Evolutionary conservation across 352 stramenopile genomes (phyloP), one percentile per base, ranked within the genome.

Genomic region (Globisporangium canariense): DNA sequence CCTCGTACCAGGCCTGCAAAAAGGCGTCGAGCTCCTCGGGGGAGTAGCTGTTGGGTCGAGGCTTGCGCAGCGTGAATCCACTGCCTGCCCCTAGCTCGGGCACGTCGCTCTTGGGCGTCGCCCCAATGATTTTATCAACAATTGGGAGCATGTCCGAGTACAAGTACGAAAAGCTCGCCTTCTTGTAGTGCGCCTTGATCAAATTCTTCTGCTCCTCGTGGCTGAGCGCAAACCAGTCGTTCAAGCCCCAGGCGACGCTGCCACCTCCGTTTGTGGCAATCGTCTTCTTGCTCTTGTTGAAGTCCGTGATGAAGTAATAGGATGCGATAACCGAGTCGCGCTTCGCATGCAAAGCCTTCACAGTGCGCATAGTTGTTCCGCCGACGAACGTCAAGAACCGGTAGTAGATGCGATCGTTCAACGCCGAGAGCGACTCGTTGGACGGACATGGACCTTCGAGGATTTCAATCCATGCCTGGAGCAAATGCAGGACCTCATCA

Each of bases 151-250:
- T 65, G 34, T 65, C 59, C 1, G 53, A 36, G 51, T 65, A 65
- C 59, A 65, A 34, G 32, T 65, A 65, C 22, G 59, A 65, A n/a
- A 65, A 65, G 25, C 59, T 65, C 36, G 56, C 49, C 40, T 65
- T 65, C 36, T 58, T 58, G 49, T 59, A 65, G 38, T 58, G 53
- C 6, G 34, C 3, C 34, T 65, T 65, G 34, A 65, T 41, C 8
- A 58, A 18, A 49, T 30, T 43, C 40, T 58, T 58, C 38, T 65
- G 59, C 50, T 65, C 59, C 11, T 65, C 59, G 20, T 65, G 50
- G 36, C 49, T 59, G 3, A 59, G 49, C 16, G 50, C 28, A 36
- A 58, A 65, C 59, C 59, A 65, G 34, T 58, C 52, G 49, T 65
- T 58, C 14, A 30, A 28, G 1, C 40, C 46, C 13, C 14, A 30